Evolutionary conservation across 371 early-diverging fungal species (phyloP), one percentile per base, ranked within the genome.

Genomic region (Smittium culicis): DNA sequence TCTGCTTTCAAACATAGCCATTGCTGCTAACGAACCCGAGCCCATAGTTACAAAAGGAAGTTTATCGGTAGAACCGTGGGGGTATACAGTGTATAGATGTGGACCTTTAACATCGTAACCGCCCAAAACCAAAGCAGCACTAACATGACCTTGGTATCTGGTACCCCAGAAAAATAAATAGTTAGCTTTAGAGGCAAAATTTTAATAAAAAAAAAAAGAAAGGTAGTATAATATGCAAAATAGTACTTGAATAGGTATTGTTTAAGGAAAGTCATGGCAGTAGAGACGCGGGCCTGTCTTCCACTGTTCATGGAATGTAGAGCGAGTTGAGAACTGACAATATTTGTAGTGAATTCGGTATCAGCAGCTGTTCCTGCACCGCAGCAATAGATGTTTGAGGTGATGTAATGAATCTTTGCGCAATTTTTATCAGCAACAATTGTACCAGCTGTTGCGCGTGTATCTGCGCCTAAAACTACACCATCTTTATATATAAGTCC

Each of bases 361-460:
- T 99, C 99, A 16, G 99, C 99, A 34, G 99, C 99, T 27, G 99
- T 99, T 74, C 99, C 99, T 31, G 99, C 99, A 72, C 99, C 99
- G 79, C 98, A 96, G 80, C 99, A 98, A 81, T 94, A 97, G 84
- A 99, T 98, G 80, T 99, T 99, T 72, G 98, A 97, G 59, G 98
- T 90, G 67, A 99, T 83, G 73, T 93, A 93, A 79, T 99, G n/a
- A n/a, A n/a, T n/a, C n/a, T n/a, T n/a, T n/a, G n/a, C n/a, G n/a
- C n/a, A n/a, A n/a, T n/a, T n/a, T n/a, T n/a, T n/a, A n/a, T n/a
- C n/a, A n/a, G n/a, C n/a, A n/a, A n/a, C n/a, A n/a, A n/a, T n/a
- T n/a, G 99, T 68, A 99, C 98, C 99, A 64, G 86, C 88, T 20
- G 99, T 99, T n/a, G 99, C 94, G 73, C 99, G 85, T 25, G 99